Percentiles rank a stretch among this genome's conserved stretches.
These are phyloP conservation scores for Cryptomeria japonica DNA, from an alignment of 75 land plant genomes.

Conservation along the genomic window DNA sequence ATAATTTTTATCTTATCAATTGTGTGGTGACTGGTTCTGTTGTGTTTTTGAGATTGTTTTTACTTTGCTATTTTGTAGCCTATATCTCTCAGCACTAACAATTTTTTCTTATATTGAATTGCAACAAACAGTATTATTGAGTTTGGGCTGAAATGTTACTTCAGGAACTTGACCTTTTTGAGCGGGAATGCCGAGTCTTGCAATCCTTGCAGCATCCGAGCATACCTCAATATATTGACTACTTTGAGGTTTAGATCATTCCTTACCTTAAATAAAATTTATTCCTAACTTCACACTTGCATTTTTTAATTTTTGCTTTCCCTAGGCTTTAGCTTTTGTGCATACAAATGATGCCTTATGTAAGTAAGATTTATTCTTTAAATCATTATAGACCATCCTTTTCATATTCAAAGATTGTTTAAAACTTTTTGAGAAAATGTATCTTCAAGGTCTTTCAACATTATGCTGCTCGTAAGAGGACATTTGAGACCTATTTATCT, in stretches of 20 bases:
- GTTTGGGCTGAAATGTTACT: not conserved
- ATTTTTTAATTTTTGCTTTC: not conserved
- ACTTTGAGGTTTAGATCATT: slow-evolving; percentile 31
- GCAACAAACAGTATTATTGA: not conserved
- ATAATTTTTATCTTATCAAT: not conserved
- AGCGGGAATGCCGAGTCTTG: slow-evolving; percentile 44
- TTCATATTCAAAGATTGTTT: not conserved
- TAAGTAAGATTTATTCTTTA: not conserved
- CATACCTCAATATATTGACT: slow-evolving; percentile 50
- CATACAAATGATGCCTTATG: not conserved
- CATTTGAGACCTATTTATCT: not conserved
- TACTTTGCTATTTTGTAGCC: not conserved
- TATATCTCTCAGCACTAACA: not conserved
- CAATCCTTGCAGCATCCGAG: slow-evolving; percentile 46
- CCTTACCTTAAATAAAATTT: not conserved
- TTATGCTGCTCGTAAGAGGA: not conserved
- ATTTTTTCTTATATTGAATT: not conserved
- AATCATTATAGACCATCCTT: not conserved
- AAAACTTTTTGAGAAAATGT: not conserved
- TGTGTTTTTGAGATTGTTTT: not conserved
- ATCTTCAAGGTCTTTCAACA: not conserved
- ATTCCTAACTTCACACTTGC: not conserved
- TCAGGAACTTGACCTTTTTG: slow-evolving; percentile 55
- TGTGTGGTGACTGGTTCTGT: not conserved
- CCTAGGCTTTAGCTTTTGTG: not conserved